Evolutionary conservation across 257 asterid genomes (phyloP), one percentile per base, ranked within the genome.

Genomic region (Rhazya stricta): DNA sequence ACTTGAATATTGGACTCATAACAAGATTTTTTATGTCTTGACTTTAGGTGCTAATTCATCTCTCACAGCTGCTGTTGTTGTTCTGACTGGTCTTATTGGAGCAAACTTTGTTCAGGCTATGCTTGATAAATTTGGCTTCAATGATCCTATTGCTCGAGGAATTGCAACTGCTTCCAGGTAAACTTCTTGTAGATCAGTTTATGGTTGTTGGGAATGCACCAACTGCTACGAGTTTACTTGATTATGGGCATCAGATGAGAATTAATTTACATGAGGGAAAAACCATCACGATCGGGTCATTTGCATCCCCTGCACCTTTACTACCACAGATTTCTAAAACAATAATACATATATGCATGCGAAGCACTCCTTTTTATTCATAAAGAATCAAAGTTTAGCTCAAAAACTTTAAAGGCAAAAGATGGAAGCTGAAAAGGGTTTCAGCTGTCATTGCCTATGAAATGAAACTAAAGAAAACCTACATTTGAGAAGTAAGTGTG

Each of bases 131-230:
- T 81, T 94, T 78, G 94, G 99, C 48, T 94, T 92, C 83, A 84
- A 86, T 0, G 99, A 94, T 79, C 99, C 99, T 68, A 90, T 94
- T 72, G 98, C 98, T 70, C 90, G 99, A 79, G 99, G 99, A 79
- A 94, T 94, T 70, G 99, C 99, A 73, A 92, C 99, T 77, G 98
- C 99, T 30, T 94, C 99, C 51, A 94, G 98, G 98, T 94, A 88
- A 34, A 18, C 29, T 34, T 34, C 16, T 6, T 51, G 58, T 0
- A 51, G 19, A 7, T 18, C 27, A 51, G 25, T 29, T 61, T 34
- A 13, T 61, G 37, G 9, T 16, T 61, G n/a, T 58, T 58, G 5
- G 21, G 54, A 29, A 58, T 58, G 34, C 30, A 25, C 8, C 25
- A 58, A 58, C 23, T 58, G 18, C 2, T 7, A 30, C 21, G 30